Evolutionary conservation across 1,284 basidiomycete species (phyloP), one percentile per base, ranked within the genome.

Genomic region (Tetrapyrgos nigripes): DNA sequence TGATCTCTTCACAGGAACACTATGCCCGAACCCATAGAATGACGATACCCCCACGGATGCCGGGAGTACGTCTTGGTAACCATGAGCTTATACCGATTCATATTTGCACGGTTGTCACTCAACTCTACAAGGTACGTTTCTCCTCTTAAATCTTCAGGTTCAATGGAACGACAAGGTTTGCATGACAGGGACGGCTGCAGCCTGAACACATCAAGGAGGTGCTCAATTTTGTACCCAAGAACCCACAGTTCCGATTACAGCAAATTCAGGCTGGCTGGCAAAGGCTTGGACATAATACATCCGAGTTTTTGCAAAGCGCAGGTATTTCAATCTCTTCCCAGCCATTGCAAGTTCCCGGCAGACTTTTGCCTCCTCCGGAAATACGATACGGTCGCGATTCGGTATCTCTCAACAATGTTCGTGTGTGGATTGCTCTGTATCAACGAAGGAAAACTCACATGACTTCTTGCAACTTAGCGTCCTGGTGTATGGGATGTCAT

Each of bases 401-500:
- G 4, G 26, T 8, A 11, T n/a, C 14, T 40, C 13, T 40, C 37
- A 17, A n/a, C 4, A n/a, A 5, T 17, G n/a, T 13, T 8, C 9
- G 50, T 31, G 21, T 8, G 19, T 35, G 31, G 3, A 10, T 28
- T 24, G 21, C 24, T 24, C 23, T 37, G 5, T 8, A 6, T 21
- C 13, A 33, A 3, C 31, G 13, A 29, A 29, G 52, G 57, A 23
- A 21, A 47, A 3, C 45, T 28, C 37, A 13, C 13, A 17, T 19
- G 29, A 40, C 49, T 28, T 31, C 8, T 40, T 52, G 50, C 44
- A 17, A 27, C 60, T 24, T 26, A 68, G 67, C 55, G 64, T 55
- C 64, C 60, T 6, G 76, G 76, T 6, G 66, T 68, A 5, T 78
- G 76, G 76, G 75, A 77, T 52, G 68, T 79, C 51, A 73, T 74